phyloP scores from a whole-genome alignment of 352 stramenopile species.

The Phytophthora vignae region DNA sequence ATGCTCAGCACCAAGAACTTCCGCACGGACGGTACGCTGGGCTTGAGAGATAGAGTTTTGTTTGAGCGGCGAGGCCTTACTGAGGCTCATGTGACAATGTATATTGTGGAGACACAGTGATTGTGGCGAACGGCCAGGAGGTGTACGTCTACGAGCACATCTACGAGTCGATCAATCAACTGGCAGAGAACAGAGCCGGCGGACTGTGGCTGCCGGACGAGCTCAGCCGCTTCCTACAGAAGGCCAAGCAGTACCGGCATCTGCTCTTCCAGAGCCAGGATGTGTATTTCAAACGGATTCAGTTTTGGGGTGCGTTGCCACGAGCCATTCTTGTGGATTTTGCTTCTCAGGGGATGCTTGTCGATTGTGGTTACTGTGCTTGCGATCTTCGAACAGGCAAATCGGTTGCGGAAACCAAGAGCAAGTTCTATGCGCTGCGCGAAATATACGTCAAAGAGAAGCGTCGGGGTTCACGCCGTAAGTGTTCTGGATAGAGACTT shows the following conservation, averaged over 20 bases:
- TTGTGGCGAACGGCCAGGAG: slow-evolving; percentile 44
- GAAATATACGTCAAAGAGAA: slow-evolving; percentile 71
- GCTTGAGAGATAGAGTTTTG: not conserved
- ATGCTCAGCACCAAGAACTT: slow-evolving; percentile 76
- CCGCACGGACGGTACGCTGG: slow-evolving; percentile 57
- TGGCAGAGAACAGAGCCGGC: slow-evolving; percentile 67
- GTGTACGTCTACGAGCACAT: slow-evolving; percentile 73
- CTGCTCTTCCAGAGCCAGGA: slow-evolving; percentile 47
- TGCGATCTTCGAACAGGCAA: slow-evolving; percentile 44
- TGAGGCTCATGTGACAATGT: not conserved
- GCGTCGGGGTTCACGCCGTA: slow-evolving; percentile 24
- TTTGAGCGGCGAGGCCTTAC: not conserved
- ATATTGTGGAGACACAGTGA: slow-evolving; percentile 9
- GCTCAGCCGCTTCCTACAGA: slow-evolving; percentile 63
- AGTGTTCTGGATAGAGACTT: slow-evolving; percentile 2
- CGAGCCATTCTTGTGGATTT: not conserved
- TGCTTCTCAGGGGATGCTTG: not conserved
- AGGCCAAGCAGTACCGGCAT: slow-evolving; percentile 67
- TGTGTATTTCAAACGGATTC: slow-evolving; percentile 72
- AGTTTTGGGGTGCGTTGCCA: slow-evolving; percentile 61
- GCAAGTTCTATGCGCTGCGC: slow-evolving; percentile 79
- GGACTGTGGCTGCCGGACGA: slow-evolving; percentile 77
- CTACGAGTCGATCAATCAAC: slow-evolving; percentile 67
- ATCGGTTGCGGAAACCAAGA: slow-evolving; percentile 62
- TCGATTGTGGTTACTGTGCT: not conserved